A percentile compares a stretch with the other conserved stretches of the same genome.
These are phyloP conservation scores for Paecilomyces niveus DNA, from an alignment of 2,329 filamentous ascomycete genomes.

Conservation along the genomic window DNA sequence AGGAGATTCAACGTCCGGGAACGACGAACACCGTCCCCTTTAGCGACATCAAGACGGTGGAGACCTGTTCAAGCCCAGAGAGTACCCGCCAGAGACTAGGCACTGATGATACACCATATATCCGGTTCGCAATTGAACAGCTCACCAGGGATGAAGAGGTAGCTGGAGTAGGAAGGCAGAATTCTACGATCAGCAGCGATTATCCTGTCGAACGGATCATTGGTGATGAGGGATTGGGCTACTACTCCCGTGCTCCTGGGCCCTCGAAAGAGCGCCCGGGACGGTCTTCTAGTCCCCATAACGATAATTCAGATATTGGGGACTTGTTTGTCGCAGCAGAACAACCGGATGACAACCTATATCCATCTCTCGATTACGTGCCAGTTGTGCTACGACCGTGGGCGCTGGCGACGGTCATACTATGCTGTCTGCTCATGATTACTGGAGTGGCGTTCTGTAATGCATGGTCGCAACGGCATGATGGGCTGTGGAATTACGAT, in stretches of 20 bases:
- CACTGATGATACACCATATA: conserved; percentile 77
- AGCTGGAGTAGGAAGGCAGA: conserved; percentile 46
- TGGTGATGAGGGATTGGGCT: conserved; percentile 37
- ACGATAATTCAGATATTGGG: conserved; percentile 16
- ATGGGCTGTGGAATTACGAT: conserved; percentile 62
- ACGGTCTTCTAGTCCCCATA: conserved; percentile 18
- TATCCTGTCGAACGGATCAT: conserved; percentile 48
- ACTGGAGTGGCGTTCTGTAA: conserved; percentile 66
- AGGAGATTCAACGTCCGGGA: neutral
- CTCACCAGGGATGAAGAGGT: conserved; percentile 68
- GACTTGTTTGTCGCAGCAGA: conserved; percentile 45
- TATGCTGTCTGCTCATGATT: conserved; percentile 62
- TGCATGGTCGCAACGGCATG: conserved; percentile 55
- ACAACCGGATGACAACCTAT: conserved; percentile 35
- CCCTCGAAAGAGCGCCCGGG: conserved; percentile 27
- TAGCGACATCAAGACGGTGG: conserved; percentile 18
- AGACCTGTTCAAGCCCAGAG: conserved; percentile 11
- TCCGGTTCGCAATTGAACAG: conserved; percentile 83
- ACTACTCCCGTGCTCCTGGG: conserved; percentile 30
- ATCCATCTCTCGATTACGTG: conserved; percentile 58
- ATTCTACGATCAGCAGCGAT: conserved; percentile 35
- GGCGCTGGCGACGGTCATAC: conserved; percentile 55
- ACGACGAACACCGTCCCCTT: conserved; percentile 12
- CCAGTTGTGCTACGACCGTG: conserved; percentile 63
- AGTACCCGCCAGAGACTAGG: conserved; percentile 58